Conservation (phyloP, 805 yeast species). For the Lipomyces kockii region DNA sequence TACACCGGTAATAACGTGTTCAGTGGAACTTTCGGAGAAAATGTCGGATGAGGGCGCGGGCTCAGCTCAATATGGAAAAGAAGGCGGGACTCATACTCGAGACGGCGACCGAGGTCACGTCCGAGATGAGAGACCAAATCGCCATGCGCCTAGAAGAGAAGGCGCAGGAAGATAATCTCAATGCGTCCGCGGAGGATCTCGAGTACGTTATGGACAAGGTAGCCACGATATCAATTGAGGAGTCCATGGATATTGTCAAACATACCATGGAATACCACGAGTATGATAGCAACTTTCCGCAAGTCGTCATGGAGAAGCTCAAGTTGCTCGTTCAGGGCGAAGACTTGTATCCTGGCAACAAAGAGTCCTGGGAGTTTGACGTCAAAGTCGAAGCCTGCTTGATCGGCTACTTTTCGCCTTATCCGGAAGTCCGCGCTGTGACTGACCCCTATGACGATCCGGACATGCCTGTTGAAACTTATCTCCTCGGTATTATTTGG, state of each 20-base stretch:
- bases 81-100: background rate
- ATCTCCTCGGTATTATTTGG: slow-evolving; percentile 57
- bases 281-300: slow-evolving; percentile 54
- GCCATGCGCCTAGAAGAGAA: background rate
- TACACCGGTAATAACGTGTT: no score
- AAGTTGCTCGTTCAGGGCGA: slow-evolving; percentile 14
- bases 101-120: background rate
- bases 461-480: slow-evolving; percentile 51
- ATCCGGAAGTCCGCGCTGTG: slow-evolving; percentile 70
- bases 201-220: background rate
- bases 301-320: slow-evolving; percentile 46
- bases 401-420: slow-evolving; percentile 55
- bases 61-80: background rate
- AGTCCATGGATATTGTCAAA: no score
- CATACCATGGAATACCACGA: slow-evolving; percentile 44
- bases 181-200: background rate
- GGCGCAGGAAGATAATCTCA: background rate
- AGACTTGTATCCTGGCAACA: slow-evolving; percentile 3
- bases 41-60: no score
- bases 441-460: slow-evolving; percentile 38
- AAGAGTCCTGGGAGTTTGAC: slow-evolving; percentile 21
- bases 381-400: slow-evolving; percentile 43
- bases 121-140: background rate
- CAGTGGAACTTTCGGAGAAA: no score
- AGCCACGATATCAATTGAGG: no score